Percentiles rank a stretch among this genome's conserved stretches.
These are phyloP conservation scores for Penicillium salamii DNA, from an alignment of 495 filamentous ascomycete species.

Conservation along the genomic window DNA sequence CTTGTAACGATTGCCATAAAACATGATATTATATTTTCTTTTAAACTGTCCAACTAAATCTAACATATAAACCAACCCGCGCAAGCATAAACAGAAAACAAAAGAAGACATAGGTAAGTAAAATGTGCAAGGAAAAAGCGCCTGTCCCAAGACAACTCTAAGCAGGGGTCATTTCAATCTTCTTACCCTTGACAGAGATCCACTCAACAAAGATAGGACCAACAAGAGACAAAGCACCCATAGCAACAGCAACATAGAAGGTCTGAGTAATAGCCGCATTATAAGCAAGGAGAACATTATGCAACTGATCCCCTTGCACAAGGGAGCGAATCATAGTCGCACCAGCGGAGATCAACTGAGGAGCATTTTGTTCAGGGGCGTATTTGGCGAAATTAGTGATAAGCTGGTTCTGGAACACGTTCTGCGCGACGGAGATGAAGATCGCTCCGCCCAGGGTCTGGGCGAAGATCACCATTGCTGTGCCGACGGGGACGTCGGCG, in stretches of 20 bases:
- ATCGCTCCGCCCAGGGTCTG: slow-evolving; percentile 71
- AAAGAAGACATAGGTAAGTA: slow-evolving; percentile 4
- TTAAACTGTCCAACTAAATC: no score
- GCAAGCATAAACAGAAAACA: no score
- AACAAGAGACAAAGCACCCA: slow-evolving; percentile 59
- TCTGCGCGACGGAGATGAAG: slow-evolving; percentile 74
- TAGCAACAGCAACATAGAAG: slow-evolving; percentile 67
- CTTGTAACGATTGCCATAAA: no score
- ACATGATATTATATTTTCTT: no score
- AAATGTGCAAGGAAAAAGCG: slow-evolving; percentile 11
- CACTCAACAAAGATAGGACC: slow-evolving; percentile 66
- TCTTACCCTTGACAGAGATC: slow-evolving; percentile 83
- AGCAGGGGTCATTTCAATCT: slow-evolving; percentile 59
- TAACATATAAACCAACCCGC: no score
- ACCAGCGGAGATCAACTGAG: slow-evolving; percentile 54
- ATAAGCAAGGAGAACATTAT: slow-evolving; percentile 63
- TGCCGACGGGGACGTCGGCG: slow-evolving; percentile 64
- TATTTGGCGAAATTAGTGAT: slow-evolving; percentile 49
- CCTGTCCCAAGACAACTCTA: no score
- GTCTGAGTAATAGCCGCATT: slow-evolving; percentile 64
- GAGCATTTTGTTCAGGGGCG: slow-evolving; percentile 51
- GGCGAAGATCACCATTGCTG: slow-evolving; percentile 63
- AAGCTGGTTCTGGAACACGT: slow-evolving; percentile 72
- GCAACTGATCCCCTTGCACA: slow-evolving; percentile 45
- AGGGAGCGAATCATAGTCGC: slow-evolving; percentile 61